phyloP scores from a whole-genome alignment of 2,329 filamentous ascomycete species.

The Mycogone perniciosa region DNA sequence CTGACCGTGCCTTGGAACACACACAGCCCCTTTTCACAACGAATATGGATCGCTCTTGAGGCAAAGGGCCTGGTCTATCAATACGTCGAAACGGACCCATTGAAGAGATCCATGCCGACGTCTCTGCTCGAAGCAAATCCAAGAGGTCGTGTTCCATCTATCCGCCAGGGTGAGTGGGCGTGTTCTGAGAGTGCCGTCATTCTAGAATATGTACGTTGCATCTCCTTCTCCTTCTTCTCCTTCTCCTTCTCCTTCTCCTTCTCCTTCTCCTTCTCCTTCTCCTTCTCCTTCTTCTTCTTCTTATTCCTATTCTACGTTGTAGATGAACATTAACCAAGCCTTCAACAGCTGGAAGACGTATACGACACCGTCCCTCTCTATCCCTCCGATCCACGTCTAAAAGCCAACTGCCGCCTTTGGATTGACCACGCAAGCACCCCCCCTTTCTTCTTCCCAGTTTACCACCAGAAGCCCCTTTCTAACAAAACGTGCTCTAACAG shows the following conservation, averaged over 20 bases:
- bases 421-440: constrained; percentile 59
- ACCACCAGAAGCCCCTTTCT: not conserved
- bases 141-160: constrained; percentile 66
- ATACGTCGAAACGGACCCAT: constrained; percentile 80
- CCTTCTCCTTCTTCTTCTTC: constrained; percentile 53
- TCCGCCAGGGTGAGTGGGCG: constrained; percentile 73
- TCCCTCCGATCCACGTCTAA: constrained; percentile 57
- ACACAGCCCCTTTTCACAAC: constrained; percentile 71
- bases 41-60: constrained; percentile 85
- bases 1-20: not conserved
- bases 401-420: constrained; percentile 74
- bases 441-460: not conserved
- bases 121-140: constrained; percentile 68
- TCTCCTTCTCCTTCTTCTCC: constrained; percentile 58
- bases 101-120: constrained; percentile 55
- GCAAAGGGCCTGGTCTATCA: constrained; percentile 73
- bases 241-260: constrained; percentile 60
- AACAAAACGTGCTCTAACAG: constrained; percentile 30
- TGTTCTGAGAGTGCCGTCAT: constrained; percentile 77
- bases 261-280: constrained; percentile 60
- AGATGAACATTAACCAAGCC: not conserved
- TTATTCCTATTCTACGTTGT: not conserved
- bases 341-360: constrained; percentile 64
- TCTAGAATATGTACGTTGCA: constrained; percentile 69
- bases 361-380: constrained; percentile 54